Evolutionary conservation across 2,329 filamentous ascomycete species (phyloP), one percentile per base, ranked within the genome.

Genomic region (Zasmidium angulare): DNA sequence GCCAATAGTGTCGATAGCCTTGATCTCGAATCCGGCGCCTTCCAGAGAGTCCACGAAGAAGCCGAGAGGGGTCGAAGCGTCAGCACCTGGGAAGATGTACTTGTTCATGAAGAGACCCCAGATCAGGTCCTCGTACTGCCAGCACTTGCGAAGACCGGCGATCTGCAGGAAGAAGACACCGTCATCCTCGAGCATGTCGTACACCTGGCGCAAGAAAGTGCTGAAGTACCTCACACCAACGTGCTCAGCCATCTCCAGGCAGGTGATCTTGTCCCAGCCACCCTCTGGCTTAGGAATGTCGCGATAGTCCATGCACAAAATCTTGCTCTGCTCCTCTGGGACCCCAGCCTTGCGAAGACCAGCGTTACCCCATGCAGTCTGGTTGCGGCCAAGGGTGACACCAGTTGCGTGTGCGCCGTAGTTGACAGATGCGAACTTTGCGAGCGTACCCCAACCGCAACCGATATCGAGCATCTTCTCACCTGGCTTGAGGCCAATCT

Each of bases 61-160:
- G 68, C 91, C 91, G 51, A 99, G 86, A 53, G 95, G 95, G 59
- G 92, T 96, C 47, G 91, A 96, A 54, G 95, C 95, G 74, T 98
- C 95, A 53, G 95, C 95, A 74, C 95, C 95, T 31, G 93, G 95
- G 85, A 98, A 98, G 76, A 98, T 84, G 78, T 98, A 96, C 82
- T 96, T 97, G 88, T 98, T 98, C 92, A 98, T 96, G 85, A 97
- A 98, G 50, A 98, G 84, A 75, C 95, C 95, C 95, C 95, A 98
- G 76, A 93, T 90, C 53, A 97, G 85, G 79, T 98, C 93, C 82
- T 98, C 93, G 74, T 96, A 98, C 78, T 98, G 95, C 95, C 95
- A 98, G 65, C 84, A 82, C 82, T 96, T 96, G 69, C 95, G 89
- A 63, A 99, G 85, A 79, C 95, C 95, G 69, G 93, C 92, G 70